phyloP scores from a whole-genome alignment of 371 early-diverging fungal genomes.

The Saksenaea vasiformis region DNA sequence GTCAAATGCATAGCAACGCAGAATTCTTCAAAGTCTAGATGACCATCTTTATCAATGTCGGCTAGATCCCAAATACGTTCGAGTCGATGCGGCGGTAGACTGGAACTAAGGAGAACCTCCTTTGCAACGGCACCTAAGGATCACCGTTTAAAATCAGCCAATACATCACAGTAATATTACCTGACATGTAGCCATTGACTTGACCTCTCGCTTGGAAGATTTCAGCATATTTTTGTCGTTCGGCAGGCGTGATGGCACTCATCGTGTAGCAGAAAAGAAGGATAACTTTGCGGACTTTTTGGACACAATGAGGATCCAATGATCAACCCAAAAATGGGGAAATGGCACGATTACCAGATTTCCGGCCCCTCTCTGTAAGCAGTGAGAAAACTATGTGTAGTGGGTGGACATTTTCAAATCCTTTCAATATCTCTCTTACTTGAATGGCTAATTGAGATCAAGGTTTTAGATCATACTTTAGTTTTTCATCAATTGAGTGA shows the following conservation, averaged over 20 bases:
- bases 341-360: background rate
- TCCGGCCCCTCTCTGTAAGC: no score
- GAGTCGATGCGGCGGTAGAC: conserved; percentile 49
- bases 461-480: no score
- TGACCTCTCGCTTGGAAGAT: conserved; percentile 51
- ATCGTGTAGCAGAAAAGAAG: conserved; percentile 1
- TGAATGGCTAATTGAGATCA: no score
- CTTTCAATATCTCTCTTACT: no score
- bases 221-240: conserved; percentile 46
- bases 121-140: conserved; percentile 48
- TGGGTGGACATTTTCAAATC: no score
- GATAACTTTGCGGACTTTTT: background rate
- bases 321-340: background rate
- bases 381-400: no score
- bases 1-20: conserved; percentile 70
- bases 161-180: conserved; percentile 21
- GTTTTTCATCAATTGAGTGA: no score
- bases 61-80: conserved; percentile 71
- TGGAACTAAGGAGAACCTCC: conserved; percentile 60
- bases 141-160: background rate
- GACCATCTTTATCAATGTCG: conserved; percentile 78
- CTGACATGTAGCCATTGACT: conserved; percentile 56
- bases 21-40: conserved; percentile 78
- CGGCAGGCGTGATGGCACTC: conserved; percentile 24
- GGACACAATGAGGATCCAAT: background rate